phyloP scores from a whole-genome alignment of 257 asterid species.

The Capsicum baccatum region DNA sequence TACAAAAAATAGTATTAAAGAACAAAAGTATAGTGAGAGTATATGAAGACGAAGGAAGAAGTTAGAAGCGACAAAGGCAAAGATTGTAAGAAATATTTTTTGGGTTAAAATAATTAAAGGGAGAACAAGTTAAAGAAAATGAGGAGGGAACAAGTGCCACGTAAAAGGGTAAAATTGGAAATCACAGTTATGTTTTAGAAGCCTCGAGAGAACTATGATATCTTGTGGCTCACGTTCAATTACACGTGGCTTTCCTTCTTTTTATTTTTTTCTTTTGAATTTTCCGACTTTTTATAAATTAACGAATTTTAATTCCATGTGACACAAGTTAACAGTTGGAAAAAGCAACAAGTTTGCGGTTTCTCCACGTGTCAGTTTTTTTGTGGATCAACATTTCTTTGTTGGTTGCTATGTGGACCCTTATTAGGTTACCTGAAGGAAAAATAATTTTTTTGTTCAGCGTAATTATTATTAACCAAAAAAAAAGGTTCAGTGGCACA shows the following conservation, averaged over 20 bases:
- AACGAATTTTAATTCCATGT: no score
- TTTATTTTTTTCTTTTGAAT: constrained; percentile 25
- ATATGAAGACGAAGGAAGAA: background rate
- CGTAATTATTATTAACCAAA: no score
- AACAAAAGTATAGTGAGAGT: background rate
- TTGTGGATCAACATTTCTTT: constrained; percentile 34
- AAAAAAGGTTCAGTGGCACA: background rate
- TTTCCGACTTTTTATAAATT: background rate
- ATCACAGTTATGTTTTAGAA: constrained; percentile 30
- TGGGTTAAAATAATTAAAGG: constrained; percentile 1
- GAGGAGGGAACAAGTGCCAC: constrained; percentile 54
- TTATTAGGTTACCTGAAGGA: no score
- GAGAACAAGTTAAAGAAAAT: constrained; percentile 21
- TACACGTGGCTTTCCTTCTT: constrained; percentile 66
- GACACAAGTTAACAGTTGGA: no score
- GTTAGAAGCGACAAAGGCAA: constrained; percentile 21
- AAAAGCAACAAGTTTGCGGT: constrained; percentile 24
- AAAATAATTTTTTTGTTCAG: no score
- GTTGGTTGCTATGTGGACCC: constrained; percentile 13
- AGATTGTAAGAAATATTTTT: background rate
- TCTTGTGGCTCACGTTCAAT: constrained; percentile 73
- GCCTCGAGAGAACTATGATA: constrained; percentile 53
- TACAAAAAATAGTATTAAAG: background rate
- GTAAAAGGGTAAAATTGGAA: constrained; percentile 46
- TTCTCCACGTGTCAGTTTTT: constrained; percentile 32